A percentile compares a stretch with the other conserved stretches of the same genome.
Conservation (phyloP, 108 stramenopile genomes). For the Nitzschia putrida region DNA sequence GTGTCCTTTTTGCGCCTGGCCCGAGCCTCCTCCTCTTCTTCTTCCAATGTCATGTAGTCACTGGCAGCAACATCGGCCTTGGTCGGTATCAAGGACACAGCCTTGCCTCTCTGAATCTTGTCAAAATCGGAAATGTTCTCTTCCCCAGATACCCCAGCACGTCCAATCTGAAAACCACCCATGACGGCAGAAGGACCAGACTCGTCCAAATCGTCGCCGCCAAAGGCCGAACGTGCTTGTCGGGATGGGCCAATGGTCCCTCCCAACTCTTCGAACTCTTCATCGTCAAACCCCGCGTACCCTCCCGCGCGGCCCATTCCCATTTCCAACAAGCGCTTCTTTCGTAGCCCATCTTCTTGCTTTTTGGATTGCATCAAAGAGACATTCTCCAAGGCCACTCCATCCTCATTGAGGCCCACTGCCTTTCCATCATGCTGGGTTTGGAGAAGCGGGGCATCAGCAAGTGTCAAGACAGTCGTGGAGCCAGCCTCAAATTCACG, state of each 20-base stretch:
- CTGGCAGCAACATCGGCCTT: slow-evolving; percentile 57
- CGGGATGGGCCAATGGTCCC: slow-evolving; percentile 51
- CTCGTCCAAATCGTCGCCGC: background rate
- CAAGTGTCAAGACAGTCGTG: slow-evolving; percentile 74
- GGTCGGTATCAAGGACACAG: slow-evolving; percentile 62
- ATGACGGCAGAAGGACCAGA: background rate
- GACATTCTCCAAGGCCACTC: slow-evolving; percentile 66
- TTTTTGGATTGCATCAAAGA: slow-evolving; percentile 41
- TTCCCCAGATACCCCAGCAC: slow-evolving; percentile 17
- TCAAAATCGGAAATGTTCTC: slow-evolving; percentile 47
- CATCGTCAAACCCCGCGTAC: slow-evolving; percentile 91
- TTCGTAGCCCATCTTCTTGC: slow-evolving; percentile 50
- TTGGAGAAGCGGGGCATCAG: slow-evolving; percentile 60
- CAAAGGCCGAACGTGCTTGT: slow-evolving; percentile 17
- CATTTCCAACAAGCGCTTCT: slow-evolving; percentile 73
- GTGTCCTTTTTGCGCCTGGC: slow-evolving; percentile 39
- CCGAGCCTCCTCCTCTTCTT: slow-evolving; percentile 45
- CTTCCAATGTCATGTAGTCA: slow-evolving; percentile 84
- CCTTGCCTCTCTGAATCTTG: slow-evolving; percentile 40
- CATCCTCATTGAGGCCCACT: slow-evolving; percentile 54
- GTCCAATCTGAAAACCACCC: slow-evolving; percentile 58
- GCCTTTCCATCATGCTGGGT: slow-evolving; percentile 20
- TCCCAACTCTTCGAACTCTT: slow-evolving; percentile 88
- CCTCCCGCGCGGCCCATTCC: slow-evolving; percentile 85
- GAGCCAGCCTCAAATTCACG: slow-evolving; percentile 57